Evolutionary conservation across 2,329 filamentous ascomycete genomes (phyloP), one percentile per base, ranked within the genome.

Genomic region (Ophiosphaerella narmari): DNA sequence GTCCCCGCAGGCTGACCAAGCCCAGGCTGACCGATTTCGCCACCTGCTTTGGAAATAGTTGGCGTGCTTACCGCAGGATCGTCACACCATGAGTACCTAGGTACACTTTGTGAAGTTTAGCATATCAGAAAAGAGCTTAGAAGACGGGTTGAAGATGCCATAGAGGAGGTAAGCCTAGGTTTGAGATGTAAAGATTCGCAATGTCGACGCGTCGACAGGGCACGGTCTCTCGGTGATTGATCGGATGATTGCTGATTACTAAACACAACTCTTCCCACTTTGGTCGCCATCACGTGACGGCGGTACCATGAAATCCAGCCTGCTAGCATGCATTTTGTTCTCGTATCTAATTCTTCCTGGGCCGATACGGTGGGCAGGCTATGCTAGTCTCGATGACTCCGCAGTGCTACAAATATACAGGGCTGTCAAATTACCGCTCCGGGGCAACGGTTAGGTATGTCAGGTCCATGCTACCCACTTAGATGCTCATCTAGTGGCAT

Each of bases 1-100:
- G 35, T 23, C 39, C 43, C 39, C 48, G 45, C 42, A 53, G 47
- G 50, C 49, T 53, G 35, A 53, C 47, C 43, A 59, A 52, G 48
- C 43, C 29, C 18, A 31, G 34, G 32, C 44, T 46, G 44, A 32
- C 44, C 46, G 44, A 32, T n/a, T 21, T 13, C 21, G 39, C 23
- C 18, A 13, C 14, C 29, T 16, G 18, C 12, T 29, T 31, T 32
- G 18, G 13, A 12, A 14, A 32, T 21, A 31, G 33, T n/a, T 46
- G 36, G 21, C 23, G 35, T 31, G 35, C 31, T 36, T 16, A 29
- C 6, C 11, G 26, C 26, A 9, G 26, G 26, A 29, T 29, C 26
- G 26, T 29, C 6, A 29, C 26, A 6, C 26, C 11, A 29, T 29
- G 18, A 21, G 18, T 21, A 4, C 18, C 18, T 21, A 21, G 18